These are phyloP conservation scores for Rhizopogon sp. DNA, from an alignment of 768 basidiomycete species.

Conservation along the genomic window DNA sequence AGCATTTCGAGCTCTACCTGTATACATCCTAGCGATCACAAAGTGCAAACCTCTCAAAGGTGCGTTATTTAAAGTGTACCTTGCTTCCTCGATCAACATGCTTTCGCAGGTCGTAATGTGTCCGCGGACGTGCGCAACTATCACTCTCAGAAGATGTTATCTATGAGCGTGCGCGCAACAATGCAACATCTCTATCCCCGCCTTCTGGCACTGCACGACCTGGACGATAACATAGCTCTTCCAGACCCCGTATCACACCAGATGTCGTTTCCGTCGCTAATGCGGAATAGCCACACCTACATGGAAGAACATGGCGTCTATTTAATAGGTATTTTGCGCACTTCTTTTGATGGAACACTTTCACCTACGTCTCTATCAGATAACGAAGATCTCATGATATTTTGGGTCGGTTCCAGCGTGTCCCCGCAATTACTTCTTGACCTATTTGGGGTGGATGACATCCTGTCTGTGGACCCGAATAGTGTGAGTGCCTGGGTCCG, in stretches of 20 bases:
- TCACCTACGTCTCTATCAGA: conserved; percentile 39
- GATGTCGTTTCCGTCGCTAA: conserved; percentile 65
- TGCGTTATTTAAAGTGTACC: conserved; percentile 19
- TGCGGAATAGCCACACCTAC: conserved; percentile 76
- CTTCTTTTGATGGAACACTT: not conserved
- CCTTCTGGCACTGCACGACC: conserved; percentile 82
- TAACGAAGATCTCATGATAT: conserved; percentile 80
- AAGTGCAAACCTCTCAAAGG: conserved; percentile 97
- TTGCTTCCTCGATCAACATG: conserved; percentile 4
- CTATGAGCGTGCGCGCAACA: conserved; percentile 61
- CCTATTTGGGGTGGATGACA: conserved; percentile 80
- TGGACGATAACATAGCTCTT: conserved; percentile 66
- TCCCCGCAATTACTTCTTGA: conserved; percentile 81
- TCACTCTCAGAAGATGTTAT: conserved; percentile 70
- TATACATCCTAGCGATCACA: conserved; percentile 73
- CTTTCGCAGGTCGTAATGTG: conserved; percentile 66
- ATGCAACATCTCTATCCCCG: conserved; percentile 86
- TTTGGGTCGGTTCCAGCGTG: conserved; percentile 86
- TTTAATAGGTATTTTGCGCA: conserved; percentile 62
- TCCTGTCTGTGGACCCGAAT: conserved; percentile 59
- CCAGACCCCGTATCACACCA: conserved; percentile 55
- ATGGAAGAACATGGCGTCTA: conserved; percentile 95
- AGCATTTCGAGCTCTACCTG: conserved; percentile 80
- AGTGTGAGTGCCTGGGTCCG: conserved; percentile 44
- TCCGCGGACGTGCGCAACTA: conserved; percentile 93